Base-by-base conservation (phyloP, 805 yeast species). In the Sungouiella thailandica region DNA sequence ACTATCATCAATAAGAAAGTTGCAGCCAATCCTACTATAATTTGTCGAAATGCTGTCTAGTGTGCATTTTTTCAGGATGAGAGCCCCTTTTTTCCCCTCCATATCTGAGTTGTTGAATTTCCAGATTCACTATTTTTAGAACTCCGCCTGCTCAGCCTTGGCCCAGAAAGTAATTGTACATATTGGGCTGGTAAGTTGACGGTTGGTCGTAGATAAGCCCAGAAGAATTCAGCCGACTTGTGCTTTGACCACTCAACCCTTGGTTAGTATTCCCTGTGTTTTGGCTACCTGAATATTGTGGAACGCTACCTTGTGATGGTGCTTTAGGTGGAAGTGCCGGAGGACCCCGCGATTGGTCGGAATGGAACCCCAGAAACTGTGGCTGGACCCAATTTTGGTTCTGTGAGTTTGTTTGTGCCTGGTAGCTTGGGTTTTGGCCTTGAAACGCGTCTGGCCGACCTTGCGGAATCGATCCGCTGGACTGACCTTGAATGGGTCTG, bases 111-210 rank as follows among this genome's bases (percentile, higher is more conserved):
- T n/a, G n/a, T n/a, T n/a, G n/a, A n/a, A n/a, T n/a, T n/a, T n/a
- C n/a, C n/a, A n/a, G n/a, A n/a, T 19, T 7, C 9, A 7, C 10
- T 19, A 19, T 19, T 10, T 19, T 10, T 19, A 7, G 23, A 7
- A 19, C 23, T 19, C 23, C 7, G 23, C 23, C 10, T 19, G 20
- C 31, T 13, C 22, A 23, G 7, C 36, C 35, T 5, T 25, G 32
- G 17, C 33, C 35, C 30, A 35, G 36, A 35, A 67, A 66, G 34
- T 57, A 63, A 31, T 63, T 58, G 41, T 70, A 70, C 66, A 69
- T 64, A 36, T 68, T 58, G 2, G 75, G 72, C 42, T 65, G 64
- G 44, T 70, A 70, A 3, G 66, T 60, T 1, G 75, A 69, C 1
- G 75, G 76, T 22, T 52, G 49, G 35, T 53, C 49, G 46, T 53